Conservation (phyloP, 2,329 filamentous ascomycete species). For the Aurifilum marmelostoma region DNA sequence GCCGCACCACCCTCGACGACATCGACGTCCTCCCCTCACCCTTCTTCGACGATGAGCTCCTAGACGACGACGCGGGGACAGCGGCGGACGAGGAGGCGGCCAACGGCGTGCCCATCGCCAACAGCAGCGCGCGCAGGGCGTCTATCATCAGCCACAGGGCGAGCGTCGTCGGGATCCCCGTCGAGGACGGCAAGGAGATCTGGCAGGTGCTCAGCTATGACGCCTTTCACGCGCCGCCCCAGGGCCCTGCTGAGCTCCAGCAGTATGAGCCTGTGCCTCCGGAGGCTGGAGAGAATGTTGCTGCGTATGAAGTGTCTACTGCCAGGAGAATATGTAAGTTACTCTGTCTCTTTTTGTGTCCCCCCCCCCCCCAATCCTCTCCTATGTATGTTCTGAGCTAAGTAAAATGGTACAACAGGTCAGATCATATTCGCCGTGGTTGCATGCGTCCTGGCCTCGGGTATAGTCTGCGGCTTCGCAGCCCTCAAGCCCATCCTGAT, state of each 20-base stretch:
- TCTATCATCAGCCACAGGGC: not conserved
- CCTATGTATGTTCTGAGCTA: too few species aligned
- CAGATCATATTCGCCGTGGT: conserved; percentile 66
- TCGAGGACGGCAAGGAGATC: conserved; percentile 20
- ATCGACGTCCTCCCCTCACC: conserved; percentile 11
- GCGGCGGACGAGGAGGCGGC: not conserved
- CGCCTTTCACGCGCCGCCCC: conserved; percentile 20
- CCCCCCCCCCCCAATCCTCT: too few species aligned
- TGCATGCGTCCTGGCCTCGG: conserved; percentile 68
- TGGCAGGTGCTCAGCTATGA: conserved; percentile 28
- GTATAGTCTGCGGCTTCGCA: conserved; percentile 67
- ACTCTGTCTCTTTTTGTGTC: not conserved
- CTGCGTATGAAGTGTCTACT: conserved; percentile 39
- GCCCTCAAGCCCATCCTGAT: conserved; percentile 66
- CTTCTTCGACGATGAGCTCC: not conserved
- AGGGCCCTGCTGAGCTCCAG: not conserved
- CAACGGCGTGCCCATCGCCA: not conserved
- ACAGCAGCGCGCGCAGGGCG: not conserved
- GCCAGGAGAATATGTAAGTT: conserved; percentile 36
- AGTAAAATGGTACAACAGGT: conserved; percentile 46
- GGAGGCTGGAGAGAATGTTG: conserved; percentile 28
- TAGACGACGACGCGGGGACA: not conserved
- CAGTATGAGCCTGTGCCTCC: conserved; percentile 22
- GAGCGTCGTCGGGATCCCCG: conserved; percentile 2
- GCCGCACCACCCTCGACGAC: conserved; percentile 25